These are phyloP conservation scores for Priceomyces haplophilus DNA, from an alignment of 805 yeast genomes.

Conservation along the genomic window DNA sequence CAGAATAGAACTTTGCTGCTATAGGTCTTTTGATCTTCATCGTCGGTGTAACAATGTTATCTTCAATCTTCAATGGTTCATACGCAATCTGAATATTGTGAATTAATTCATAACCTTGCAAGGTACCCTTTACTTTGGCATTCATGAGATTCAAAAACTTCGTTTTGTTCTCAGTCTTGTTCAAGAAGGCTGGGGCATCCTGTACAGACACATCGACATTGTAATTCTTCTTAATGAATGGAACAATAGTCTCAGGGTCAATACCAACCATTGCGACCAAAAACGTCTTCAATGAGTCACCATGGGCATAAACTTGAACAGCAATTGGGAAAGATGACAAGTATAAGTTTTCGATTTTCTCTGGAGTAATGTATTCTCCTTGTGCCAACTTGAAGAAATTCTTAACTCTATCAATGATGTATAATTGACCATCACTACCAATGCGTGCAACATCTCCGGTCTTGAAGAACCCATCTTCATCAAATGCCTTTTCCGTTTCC, in stretches of 20 bases:
- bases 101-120: slow-evolving; percentile 38
- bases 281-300: slow-evolving; percentile 26
- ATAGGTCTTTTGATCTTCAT: slow-evolving; percentile 42
- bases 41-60: slow-evolving; percentile 41
- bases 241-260: slow-evolving; percentile 17
- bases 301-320: slow-evolving; percentile 31
- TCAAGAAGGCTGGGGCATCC: slow-evolving; percentile 21
- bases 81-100: slow-evolving; percentile 35
- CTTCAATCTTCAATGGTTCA: slow-evolving; percentile 39
- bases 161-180: slow-evolving; percentile 19
- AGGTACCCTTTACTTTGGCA: slow-evolving; percentile 15
- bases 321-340: slow-evolving; percentile 27
- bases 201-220: slow-evolving; percentile 7
- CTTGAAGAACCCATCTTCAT: slow-evolving; percentile 51
- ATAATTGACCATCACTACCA: slow-evolving; percentile 27
- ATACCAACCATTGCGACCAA: slow-evolving; percentile 31
- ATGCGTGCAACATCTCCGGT: slow-evolving; percentile 53
- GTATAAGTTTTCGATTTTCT: slow-evolving; percentile 37
- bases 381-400: slow-evolving; percentile 45
- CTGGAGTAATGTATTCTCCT: slow-evolving; percentile 42
- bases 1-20: slow-evolving; percentile 27
- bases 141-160: slow-evolving; percentile 24
- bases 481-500: slow-evolving; percentile 46
- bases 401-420: slow-evolving; percentile 50
- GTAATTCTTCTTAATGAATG: slow-evolving; percentile 16